Evolutionary conservation across 495 filamentous ascomycete genomes (phyloP).

Genomic region (Aspergillus nidulans): DNA sequence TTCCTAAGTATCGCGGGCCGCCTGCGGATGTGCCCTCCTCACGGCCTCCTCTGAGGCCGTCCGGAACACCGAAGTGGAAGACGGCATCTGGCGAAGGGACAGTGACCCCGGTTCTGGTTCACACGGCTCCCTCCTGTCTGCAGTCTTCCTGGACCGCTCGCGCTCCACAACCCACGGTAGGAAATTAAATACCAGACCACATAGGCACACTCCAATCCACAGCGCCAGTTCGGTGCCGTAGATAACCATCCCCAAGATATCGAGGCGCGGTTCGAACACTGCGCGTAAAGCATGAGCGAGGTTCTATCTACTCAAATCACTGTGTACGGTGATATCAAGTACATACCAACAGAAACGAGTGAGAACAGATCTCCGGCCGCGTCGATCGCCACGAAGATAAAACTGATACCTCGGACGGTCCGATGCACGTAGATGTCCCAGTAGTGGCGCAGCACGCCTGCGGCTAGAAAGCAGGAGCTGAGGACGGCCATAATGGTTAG

Average conservation of each 20-base stretch:
- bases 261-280: slow-evolving; percentile 52
- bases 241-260: slow-evolving; percentile 56
- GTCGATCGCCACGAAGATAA: slow-evolving; percentile 62
- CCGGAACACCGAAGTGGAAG: slow-evolving; percentile 54
- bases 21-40: background rate
- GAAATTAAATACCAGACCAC: slow-evolving; percentile 56
- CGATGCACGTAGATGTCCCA: slow-evolving; percentile 55
- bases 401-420: slow-evolving; percentile 61
- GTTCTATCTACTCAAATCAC: too few relatives aligned
- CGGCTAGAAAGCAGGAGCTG: slow-evolving; percentile 52
- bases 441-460: slow-evolving; percentile 53
- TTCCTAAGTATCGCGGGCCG: too few relatives aligned
- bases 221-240: slow-evolving; percentile 57
- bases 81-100: slow-evolving; percentile 46
- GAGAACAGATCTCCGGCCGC: slow-evolving; percentile 60
- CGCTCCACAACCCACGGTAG: slow-evolving; percentile 45
- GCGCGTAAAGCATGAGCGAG: background rate
- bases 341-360: slow-evolving; percentile 48
- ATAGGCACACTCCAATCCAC: slow-evolving; percentile 60
- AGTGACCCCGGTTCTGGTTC: slow-evolving; percentile 19
- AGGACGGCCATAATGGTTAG: slow-evolving; percentile 56
- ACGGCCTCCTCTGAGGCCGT: slow-evolving; percentile 37
- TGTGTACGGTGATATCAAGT: background rate
- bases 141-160: too few relatives aligned
- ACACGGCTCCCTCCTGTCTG: slow-evolving; percentile 7